Base-by-base conservation (phyloP, 2,329 filamentous ascomycete species). In the Didymella exigua region DNA sequence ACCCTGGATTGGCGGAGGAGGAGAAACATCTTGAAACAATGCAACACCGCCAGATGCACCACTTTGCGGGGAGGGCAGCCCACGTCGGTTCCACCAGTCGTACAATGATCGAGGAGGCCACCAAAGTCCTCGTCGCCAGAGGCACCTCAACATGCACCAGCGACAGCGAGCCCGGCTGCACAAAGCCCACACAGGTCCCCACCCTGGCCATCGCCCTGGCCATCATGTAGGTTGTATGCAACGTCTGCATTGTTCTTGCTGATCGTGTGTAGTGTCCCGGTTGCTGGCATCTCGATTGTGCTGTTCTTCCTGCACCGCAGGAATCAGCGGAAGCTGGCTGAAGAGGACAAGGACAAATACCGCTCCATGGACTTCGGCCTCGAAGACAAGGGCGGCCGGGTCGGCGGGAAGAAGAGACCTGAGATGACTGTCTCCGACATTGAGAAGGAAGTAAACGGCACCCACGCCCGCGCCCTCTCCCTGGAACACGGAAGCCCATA, bases 281-380 rank as follows among this genome's bases (percentile, higher is more conserved):
- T 96, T 41, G 79, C 86, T 26, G 78, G 84, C 57, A 88, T 89
- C 18, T 72, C 89, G 1, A 71, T 86, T 42, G 83, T 91, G 1
- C 78, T 97, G 33, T 69, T 93, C 61, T 88, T 87, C 69, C 82
- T 99, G 30, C 93, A 97, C 72, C 86, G 91, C 47, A 84, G 91
- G 73, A 89, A 91, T 67, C 77, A 90, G 33, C 86, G 84, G 72
- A 91, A 86, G 67, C 81, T 91, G 60, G 81, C 81, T 50, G 78
- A 82, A 54, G 95, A 99, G 77, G 95, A 99, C 77, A 86, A 89
- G 59, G 93, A 97, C 75, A 90, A 91, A 63, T 91, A 96, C 76
- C 93, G 89, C 70, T 95, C 91, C 0, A 83, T 98, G 70, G 95
- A 99, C 74, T 99, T 97, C 71, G 95, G 95, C 30, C 77, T 97